These are phyloP conservation scores for Nigrograna mackinnonii DNA, from an alignment of 2,329 filamentous ascomycete genomes.

Conservation along the genomic window DNA sequence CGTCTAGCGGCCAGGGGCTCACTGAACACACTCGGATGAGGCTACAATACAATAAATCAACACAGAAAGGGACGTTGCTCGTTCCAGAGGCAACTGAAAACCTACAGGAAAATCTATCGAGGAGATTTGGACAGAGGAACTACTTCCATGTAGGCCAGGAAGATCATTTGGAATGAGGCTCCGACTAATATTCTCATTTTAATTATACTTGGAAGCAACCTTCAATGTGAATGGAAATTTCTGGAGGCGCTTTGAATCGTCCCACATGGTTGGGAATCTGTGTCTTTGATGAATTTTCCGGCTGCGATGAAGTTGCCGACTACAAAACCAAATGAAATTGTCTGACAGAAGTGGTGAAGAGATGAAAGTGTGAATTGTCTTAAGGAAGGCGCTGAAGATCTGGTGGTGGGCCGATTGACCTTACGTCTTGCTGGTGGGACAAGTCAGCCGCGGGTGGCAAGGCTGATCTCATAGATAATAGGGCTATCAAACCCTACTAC, in stretches of 20 bases:
- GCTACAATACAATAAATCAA: too few species aligned
- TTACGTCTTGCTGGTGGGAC: neutral
- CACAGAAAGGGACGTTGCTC: too few species aligned
- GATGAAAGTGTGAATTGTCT: neutral
- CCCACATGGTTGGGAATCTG: neutral
- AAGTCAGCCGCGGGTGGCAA: neutral
- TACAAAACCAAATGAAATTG: neutral
- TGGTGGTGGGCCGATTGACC: neutral
- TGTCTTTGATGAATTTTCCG: constrained; percentile 1
- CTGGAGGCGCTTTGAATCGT: neutral
- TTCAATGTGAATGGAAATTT: too few species aligned
- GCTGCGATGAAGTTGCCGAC: neutral
- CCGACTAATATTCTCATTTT: too few species aligned
- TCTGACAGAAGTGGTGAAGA: neutral
- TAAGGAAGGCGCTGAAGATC: neutral
- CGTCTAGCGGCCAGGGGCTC: too few species aligned
- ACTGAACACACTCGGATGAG: too few species aligned
- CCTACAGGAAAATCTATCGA: too few species aligned
- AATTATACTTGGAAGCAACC: too few species aligned
- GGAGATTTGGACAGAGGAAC: too few species aligned
- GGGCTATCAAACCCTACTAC: neutral
- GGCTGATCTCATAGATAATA: neutral
- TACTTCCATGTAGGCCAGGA: too few species aligned
- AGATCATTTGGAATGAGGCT: too few species aligned
- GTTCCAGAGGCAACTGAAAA: too few species aligned